Base-by-base conservation (phyloP, 2,329 filamentous ascomycete species). In the Teratosphaeria nubilosa region DNA sequence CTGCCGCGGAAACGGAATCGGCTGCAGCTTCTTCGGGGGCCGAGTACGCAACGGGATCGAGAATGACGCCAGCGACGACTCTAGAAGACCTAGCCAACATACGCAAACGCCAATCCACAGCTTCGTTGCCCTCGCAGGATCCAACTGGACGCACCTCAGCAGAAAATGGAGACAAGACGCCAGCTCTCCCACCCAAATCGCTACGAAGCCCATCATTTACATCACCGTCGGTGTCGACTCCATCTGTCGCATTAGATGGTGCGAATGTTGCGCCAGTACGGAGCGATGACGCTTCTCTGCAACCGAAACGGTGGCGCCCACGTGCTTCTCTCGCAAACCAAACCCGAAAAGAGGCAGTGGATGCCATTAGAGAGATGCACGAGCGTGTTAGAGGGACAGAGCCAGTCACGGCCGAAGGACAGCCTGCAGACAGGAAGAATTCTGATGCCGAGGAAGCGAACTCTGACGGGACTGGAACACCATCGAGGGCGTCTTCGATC, bases 181-280 rank as follows among this genome's bases (percentile, higher is more conserved):
- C 52, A 37, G 56, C 53, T 27, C 30, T 57, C 34, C 24, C 63
- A 56, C n/a, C 59, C 11, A 68, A 60, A 37, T 61, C 65, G 5
- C 32, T 70, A 3, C 65, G 68, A 9, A 67, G 68, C 13, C 64
- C 69, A 10, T 70, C 68, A 4, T 65, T 70, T 52, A 63, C 66
- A 9, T 64, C 64, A 0, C 57, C 64, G 6, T 58, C 65, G 3
- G 61, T 65, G 10, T 65, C 63, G 45, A 62, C 63, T 1, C 65
- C 66, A 10, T 64, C 59, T 41, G 64, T 69, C n/a, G 67, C 68
- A 2, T 41, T 71, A 20, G 63, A 70, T 55, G 68, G 62, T 20
- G 60, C 65, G 14, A 66, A 63, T 6, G 66, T 68, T 4, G 64
- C 65, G 48, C 63, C 66, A 5, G 63, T 69, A 5, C 63, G 65